These are phyloP conservation scores for Aspergillus uvarum DNA, from an alignment of 2,329 filamentous ascomycete species.

Conservation along the genomic window DNA sequence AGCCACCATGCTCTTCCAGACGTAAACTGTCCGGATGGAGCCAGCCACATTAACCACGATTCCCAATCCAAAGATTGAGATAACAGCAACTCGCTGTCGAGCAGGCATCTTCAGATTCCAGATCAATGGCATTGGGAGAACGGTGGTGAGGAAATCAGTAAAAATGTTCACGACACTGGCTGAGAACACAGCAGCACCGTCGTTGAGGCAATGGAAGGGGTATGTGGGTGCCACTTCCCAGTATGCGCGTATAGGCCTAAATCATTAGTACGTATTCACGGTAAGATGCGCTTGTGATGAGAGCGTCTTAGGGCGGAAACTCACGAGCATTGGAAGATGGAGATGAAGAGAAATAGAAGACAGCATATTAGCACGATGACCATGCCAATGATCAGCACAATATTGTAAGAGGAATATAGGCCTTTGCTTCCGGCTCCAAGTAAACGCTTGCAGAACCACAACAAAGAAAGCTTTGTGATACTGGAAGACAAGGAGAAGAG, in stretches of 20 bases:
- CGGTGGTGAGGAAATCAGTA: constrained; percentile 37
- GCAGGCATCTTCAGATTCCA: constrained; percentile 40
- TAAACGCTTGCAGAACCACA: constrained; percentile 38
- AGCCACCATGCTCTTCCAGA: constrained; percentile 34
- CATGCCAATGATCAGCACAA: constrained; percentile 25
- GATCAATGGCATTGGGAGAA: constrained; percentile 42
- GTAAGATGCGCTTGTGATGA: neutral
- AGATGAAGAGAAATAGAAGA: constrained; percentile 33
- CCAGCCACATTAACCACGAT: constrained; percentile 38
- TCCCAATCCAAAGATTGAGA: constrained; percentile 41
- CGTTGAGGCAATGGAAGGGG: constrained; percentile 30
- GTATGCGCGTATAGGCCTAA: constrained; percentile 35
- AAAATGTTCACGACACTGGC: constrained; percentile 41
- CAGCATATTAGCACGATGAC: constrained; percentile 32
- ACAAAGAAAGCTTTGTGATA: constrained; percentile 41
- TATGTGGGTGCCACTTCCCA: constrained; percentile 32
- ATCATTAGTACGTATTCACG: constrained; percentile 8
- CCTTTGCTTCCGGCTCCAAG: constrained; percentile 32
- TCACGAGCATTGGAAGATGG: constrained; percentile 44
- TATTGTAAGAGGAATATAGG: constrained; percentile 27
- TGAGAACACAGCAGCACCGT: constrained; percentile 31
- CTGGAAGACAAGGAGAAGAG: constrained; percentile 36
- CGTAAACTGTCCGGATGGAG: constrained; percentile 35
- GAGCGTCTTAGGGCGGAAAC: constrained; percentile 15
- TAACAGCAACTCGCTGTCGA: constrained; percentile 39